Base-by-base conservation (phyloP, 768 basidiomycete genomes). In the Cubamyces sp. region DNA sequence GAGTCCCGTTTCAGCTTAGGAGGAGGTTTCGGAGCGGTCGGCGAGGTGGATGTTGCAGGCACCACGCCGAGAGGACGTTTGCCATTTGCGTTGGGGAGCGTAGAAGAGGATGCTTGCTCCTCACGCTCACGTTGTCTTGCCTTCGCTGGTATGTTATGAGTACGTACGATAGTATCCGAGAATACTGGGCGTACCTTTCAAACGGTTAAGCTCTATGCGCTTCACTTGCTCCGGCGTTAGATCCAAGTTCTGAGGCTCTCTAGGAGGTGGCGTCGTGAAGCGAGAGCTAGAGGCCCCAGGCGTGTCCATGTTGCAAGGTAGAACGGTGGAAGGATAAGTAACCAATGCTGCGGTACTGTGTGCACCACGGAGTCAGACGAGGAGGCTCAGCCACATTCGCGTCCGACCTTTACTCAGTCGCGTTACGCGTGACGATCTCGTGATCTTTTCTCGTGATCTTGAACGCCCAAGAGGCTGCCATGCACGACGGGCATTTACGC, bases 141-240 rank as follows among this genome's bases (percentile, higher is more conserved):
- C 74, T 94, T 94, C 3, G 92, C 92, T 91, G 64, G 54, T 18
- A 5, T 16, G 39, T 50, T 40, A 23, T 58, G 43, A 64, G 60
- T 48, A 64, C 8, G 43, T 25, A 7, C 53, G 6, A 12, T 43
- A 30, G 26, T 39, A 25, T 34, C 11, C 3, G 12, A 47, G 37
- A 12, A 49, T 37, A 37, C 26, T 37, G 37, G 28, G 68, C 53
- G 7, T 25, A 90, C 91, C 91, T 84, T 83, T 87, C 23, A 94
- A 76, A 55, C 92, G 83, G 68, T 94, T 92, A 45, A 93, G 80
- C 71, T 94, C 91, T 25, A 93, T 80, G 58, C 84, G 82, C 69
- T 83, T 87, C 48, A 84, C 76, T 71, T 90, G 85, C 64, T 94
- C 91, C 15, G 88, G 84, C 8, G 87, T 86, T 34, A 87, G 64